These are phyloP conservation scores for Scleromitrula shiraiana DNA, from an alignment of 2,329 filamentous ascomycete genomes.

Conservation along the genomic window DNA sequence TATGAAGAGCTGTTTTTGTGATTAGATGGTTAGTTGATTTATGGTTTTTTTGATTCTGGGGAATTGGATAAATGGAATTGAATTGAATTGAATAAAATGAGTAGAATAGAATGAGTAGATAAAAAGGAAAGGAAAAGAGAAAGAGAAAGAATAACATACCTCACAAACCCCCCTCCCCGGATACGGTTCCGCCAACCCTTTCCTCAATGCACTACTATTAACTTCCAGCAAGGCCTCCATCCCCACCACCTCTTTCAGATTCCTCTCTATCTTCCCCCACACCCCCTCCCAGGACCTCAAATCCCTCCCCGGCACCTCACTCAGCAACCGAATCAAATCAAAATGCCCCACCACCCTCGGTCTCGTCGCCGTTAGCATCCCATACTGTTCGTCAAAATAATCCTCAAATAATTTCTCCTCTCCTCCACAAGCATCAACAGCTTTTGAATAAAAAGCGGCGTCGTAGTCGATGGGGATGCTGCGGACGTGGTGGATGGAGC, in stretches of 20 bases:
- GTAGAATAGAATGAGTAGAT: not conserved
- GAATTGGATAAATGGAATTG: too few species aligned
- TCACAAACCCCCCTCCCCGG: conserved; percentile 71
- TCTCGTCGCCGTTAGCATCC: conserved; percentile 65
- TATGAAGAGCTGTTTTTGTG: conserved; percentile 47
- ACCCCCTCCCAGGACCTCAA: conserved; percentile 52
- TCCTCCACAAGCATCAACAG: conserved; percentile 35
- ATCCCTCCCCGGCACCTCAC: conserved; percentile 56
- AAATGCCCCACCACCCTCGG: conserved; percentile 88
- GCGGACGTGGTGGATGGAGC: conserved; percentile 84
- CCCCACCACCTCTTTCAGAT: conserved; percentile 59
- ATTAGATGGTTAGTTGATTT: not conserved
- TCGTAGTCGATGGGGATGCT: conserved; percentile 87
- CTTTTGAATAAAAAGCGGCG: conserved; percentile 49
- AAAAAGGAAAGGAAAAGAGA: not conserved
- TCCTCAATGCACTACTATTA: conserved; percentile 79
- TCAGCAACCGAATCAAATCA: conserved; percentile 79
- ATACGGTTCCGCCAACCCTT: conserved; percentile 87
- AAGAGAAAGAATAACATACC: conserved; percentile 17
- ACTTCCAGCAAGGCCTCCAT: conserved; percentile 84
- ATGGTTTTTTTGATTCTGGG: too few species aligned
- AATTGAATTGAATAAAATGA: too few species aligned
- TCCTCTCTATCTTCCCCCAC: conserved; percentile 67
- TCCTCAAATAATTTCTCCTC: conserved; percentile 70
- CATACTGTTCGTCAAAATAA: conserved; percentile 83